phyloP scores from a whole-genome alignment of 2,329 filamentous ascomycete species.

The Penicillium sp. region DNA sequence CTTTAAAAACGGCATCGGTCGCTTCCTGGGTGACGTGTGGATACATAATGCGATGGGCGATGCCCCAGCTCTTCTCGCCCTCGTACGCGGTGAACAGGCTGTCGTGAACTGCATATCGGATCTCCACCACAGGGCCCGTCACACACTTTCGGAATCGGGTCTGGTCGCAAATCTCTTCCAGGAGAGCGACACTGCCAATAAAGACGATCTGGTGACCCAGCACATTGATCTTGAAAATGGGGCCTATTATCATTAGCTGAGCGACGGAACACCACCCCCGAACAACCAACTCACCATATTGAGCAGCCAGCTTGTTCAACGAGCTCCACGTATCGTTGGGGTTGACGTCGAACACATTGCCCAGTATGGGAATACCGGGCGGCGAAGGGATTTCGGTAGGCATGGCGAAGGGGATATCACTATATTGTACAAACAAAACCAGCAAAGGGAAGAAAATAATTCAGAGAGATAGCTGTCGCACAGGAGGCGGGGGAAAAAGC shows the following conservation, averaged over 20 bases:
- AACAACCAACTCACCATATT: slow-evolving; percentile 41
- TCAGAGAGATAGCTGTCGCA: not conserved
- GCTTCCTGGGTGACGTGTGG: slow-evolving; percentile 45
- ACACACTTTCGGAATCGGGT: slow-evolving; percentile 55
- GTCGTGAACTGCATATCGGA: slow-evolving; percentile 62
- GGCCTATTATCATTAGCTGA: slow-evolving; percentile 41
- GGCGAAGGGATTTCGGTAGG: slow-evolving; percentile 53
- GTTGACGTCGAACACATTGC: slow-evolving; percentile 53
- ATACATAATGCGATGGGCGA: slow-evolving; percentile 53
- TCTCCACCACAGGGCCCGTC: slow-evolving; percentile 55
- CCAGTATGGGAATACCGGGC: slow-evolving; percentile 51
- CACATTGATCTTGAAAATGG: slow-evolving; percentile 59
- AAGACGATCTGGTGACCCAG: slow-evolving; percentile 50
- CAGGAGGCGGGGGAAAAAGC: slow-evolving; percentile 7
- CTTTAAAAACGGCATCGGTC: slow-evolving; percentile 42
- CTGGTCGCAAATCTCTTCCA: slow-evolving; percentile 67
- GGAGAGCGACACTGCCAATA: slow-evolving; percentile 53
- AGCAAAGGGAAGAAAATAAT: not conserved
- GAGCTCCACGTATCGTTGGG: slow-evolving; percentile 52
- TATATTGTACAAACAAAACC: slow-evolving; percentile 7
- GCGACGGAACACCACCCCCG: too few species aligned
- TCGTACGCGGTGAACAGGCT: slow-evolving; percentile 63
- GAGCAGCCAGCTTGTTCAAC: slow-evolving; percentile 49
- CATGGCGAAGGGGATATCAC: slow-evolving; percentile 30
- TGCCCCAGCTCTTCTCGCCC: slow-evolving; percentile 58